A percentile compares a stretch with the other conserved stretches of the same genome.
phyloP scores from a whole-genome alignment of 495 filamentous ascomycete genomes.

The Opeltia flavorubescens region DNA sequence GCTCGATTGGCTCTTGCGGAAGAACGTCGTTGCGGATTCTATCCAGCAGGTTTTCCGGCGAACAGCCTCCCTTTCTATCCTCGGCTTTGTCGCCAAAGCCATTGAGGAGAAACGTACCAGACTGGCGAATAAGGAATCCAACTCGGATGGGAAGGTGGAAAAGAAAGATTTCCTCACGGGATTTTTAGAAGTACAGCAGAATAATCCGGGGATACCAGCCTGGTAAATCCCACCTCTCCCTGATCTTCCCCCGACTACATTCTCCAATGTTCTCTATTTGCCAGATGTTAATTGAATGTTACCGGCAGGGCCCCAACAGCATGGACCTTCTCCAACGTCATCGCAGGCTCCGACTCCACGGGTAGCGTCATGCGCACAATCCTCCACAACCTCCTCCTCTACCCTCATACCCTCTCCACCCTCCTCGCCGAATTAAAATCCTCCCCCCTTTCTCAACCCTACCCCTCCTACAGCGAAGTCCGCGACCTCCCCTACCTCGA shows the following conservation, averaged over 20 bases:
- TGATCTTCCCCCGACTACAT: not conserved
- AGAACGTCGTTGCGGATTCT: too few relatives aligned
- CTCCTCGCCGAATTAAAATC: slow-evolving; percentile 17
- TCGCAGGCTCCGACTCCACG: slow-evolving; percentile 31
- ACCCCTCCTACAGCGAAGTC: slow-evolving; percentile 22
- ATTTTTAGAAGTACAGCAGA: slow-evolving; percentile 23
- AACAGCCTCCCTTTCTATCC: not conserved
- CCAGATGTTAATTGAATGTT: not conserved
- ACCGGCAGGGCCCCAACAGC: slow-evolving; percentile 15
- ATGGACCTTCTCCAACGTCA: slow-evolving; percentile 30
- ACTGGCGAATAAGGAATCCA: not conserved
- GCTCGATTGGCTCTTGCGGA: slow-evolving; percentile 20
- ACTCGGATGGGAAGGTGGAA: not conserved
- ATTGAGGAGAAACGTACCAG: not conserved
- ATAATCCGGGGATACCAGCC: slow-evolving; percentile 17
- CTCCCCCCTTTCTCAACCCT: slow-evolving; percentile 15
- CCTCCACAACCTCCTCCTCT: slow-evolving; percentile 22
- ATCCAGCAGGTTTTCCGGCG: not conserved
- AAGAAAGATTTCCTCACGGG: slow-evolving; percentile 21
- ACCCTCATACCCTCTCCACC: slow-evolving; percentile 17
- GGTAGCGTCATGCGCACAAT: slow-evolving; percentile 25
- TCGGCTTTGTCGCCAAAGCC: not conserved
- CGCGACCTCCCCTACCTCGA: slow-evolving; percentile 25
- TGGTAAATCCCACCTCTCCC: too few relatives aligned
- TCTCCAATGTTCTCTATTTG: not conserved